phyloP scores from a whole-genome alignment of 345 rosid genomes.

The Geranium brycei region DNA sequence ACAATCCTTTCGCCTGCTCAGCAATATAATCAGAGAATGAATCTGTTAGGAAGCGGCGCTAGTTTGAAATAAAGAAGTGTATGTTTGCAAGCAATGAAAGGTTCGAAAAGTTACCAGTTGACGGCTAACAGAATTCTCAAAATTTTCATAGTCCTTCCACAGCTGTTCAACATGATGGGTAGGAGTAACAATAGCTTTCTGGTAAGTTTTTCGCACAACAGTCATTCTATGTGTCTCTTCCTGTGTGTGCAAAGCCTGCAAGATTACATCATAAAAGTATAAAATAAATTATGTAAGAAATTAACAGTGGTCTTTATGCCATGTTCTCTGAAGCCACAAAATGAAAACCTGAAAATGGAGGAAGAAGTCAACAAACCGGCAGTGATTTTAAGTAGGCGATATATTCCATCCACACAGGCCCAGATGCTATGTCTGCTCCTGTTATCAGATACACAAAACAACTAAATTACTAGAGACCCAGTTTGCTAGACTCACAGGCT shows the following conservation, averaged over 20 bases:
- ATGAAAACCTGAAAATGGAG: conserved; percentile 5
- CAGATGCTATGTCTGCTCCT: conserved; percentile 87
- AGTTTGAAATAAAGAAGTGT: neutral
- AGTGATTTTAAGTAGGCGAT: conserved; percentile 63
- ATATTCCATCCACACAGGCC: conserved; percentile 91
- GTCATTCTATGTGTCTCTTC: conserved; percentile 83
- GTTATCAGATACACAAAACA: conserved; percentile 23
- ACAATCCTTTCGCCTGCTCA: conserved; percentile 81
- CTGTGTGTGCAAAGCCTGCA: conserved; percentile 53
- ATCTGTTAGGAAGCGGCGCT: neutral
- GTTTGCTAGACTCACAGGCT: neutral
- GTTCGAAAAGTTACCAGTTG: conserved; percentile 52
- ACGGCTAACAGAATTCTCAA: conserved; percentile 85
- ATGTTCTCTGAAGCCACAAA: conserved; percentile 3
- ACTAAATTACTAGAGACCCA: conserved; percentile 6
- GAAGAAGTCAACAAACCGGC: conserved; percentile 49
- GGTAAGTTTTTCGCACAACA: conserved; percentile 67
- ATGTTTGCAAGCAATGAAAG: neutral
- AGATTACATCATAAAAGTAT: conserved; percentile 14
- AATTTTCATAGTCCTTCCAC: conserved; percentile 89
- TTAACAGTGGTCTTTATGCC: neutral
- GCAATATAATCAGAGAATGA: conserved; percentile 12
- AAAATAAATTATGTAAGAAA: neutral
- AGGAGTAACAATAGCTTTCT: conserved; percentile 77
- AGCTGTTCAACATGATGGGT: conserved; percentile 87